phyloP scores from a whole-genome alignment of 2,329 filamentous ascomycete species.

The Zasmidium cellare region DNA sequence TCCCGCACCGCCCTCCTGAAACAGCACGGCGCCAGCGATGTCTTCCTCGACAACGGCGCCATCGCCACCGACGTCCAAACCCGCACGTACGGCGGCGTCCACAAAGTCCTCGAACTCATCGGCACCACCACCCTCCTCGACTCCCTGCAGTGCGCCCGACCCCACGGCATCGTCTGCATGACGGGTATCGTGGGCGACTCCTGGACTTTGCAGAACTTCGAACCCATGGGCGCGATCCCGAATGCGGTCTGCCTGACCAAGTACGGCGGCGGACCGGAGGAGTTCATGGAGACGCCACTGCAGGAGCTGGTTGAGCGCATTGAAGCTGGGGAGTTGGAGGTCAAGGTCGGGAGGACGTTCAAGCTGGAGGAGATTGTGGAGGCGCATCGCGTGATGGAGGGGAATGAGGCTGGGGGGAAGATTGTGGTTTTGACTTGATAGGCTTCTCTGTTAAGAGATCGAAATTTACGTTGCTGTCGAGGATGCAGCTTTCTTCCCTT shows the following conservation, averaged over 20 bases:
- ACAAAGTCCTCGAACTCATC: conserved; percentile 51
- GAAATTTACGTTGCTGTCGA: no score
- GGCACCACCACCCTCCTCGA: conserved; percentile 46
- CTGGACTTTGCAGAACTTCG: conserved; percentile 42
- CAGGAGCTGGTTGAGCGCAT: conserved; percentile 41
- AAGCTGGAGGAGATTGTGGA: conserved; percentile 48
- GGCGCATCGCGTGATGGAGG: conserved; percentile 49
- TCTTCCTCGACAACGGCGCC: conserved; percentile 46
- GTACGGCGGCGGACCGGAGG: conserved; percentile 41
- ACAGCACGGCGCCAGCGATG: conserved; percentile 43
- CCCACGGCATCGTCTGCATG: conserved; percentile 47
- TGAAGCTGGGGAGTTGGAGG: conserved; percentile 40
- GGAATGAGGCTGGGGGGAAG: conserved; percentile 46
- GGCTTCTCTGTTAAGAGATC: no score
- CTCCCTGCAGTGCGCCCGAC: conserved; percentile 42
- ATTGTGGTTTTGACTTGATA: conserved; percentile 39
- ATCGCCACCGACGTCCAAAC: conserved; percentile 40
- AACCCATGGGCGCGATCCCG: conserved; percentile 47
- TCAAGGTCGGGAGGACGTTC: conserved; percentile 46
- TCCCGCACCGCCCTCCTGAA: conserved; percentile 40
- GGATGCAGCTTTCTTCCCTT: no score
- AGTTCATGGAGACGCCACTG: conserved; percentile 46
- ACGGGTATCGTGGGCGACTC: conserved; percentile 47
- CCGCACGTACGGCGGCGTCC: conserved; percentile 34
- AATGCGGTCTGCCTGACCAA: conserved; percentile 42